phyloP scores from a whole-genome alignment of 2,329 filamentous ascomycete genomes.

The Hyphodiscus sp. region DNA sequence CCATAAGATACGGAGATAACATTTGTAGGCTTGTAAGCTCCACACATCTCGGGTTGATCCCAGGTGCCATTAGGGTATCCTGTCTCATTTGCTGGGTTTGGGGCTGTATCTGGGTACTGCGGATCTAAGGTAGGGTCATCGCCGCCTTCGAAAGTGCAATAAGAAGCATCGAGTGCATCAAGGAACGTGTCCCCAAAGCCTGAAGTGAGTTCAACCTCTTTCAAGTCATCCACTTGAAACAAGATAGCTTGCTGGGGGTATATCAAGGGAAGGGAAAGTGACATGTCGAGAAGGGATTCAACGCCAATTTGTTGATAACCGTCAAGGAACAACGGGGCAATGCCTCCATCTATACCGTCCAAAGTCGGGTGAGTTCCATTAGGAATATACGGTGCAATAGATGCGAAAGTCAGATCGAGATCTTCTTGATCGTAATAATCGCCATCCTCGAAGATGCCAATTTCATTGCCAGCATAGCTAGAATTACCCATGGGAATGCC shows the following conservation, averaged over 20 bases:
- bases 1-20: constrained; percentile 46
- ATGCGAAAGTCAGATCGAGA: constrained; percentile 34
- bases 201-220: constrained; percentile 27
- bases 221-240: constrained; percentile 37
- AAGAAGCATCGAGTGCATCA: constrained; percentile 21
- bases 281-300: constrained; percentile 35
- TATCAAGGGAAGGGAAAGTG: constrained; percentile 33
- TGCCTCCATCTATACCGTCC: constrained; percentile 34
- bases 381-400: constrained; percentile 27
- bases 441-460: constrained; percentile 38
- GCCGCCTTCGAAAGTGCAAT: constrained; percentile 38
- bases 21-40: constrained; percentile 32
- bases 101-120: constrained; percentile 27
- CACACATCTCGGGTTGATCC: not conserved
- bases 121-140: constrained; percentile 19
- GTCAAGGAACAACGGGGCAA: constrained; percentile 24
- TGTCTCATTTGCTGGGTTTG: constrained; percentile 38
- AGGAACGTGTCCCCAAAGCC: constrained; percentile 27
- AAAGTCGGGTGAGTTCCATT: constrained; percentile 33
- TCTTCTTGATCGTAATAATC: constrained; percentile 39
- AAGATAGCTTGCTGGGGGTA: constrained; percentile 38
- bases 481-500: constrained; percentile 40
- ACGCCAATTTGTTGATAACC: constrained; percentile 21
- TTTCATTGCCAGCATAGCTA: constrained; percentile 29
- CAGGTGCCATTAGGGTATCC: constrained; percentile 30